phyloP scores from a whole-genome alignment of 164 flowering plant genomes.

The Chloranthus sessilifolius region DNA sequence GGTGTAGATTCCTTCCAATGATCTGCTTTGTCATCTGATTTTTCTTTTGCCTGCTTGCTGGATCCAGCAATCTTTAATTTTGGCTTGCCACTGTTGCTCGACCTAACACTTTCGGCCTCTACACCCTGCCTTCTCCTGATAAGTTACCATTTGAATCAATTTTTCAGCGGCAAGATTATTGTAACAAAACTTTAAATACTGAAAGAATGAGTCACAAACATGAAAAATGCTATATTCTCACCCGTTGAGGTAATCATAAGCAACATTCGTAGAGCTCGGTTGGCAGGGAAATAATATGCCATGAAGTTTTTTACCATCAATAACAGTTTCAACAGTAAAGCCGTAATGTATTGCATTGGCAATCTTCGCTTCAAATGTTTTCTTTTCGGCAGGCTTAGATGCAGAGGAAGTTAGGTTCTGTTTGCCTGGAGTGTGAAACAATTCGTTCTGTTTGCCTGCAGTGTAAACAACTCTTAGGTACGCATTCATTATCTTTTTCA shows the following conservation, averaged over 20 bases:
- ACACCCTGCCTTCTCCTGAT: conserved; percentile 37
- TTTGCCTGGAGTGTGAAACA: conserved; percentile 26
- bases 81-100: conserved; percentile 30
- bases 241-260: conserved; percentile 37
- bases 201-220: too few species aligned
- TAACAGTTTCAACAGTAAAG: conserved; percentile 73
- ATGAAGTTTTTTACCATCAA: conserved; percentile 86
- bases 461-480: too few species aligned
- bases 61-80: conserved; percentile 18
- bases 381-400: conserved; percentile 36
- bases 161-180: neutral
- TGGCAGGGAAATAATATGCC: conserved; percentile 75
- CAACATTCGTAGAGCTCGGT: conserved; percentile 22
- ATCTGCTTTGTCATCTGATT: conserved; percentile 16
- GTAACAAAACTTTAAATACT: neutral
- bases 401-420: conserved; percentile 27
- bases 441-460: too few species aligned
- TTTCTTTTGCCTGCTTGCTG: conserved; percentile 10
- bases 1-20: conserved; percentile 15
- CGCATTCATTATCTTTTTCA: neutral
- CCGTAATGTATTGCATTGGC: conserved; percentile 56
- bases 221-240: conserved; percentile 19
- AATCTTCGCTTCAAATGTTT: conserved; percentile 79
- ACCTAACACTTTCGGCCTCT: conserved; percentile 19
- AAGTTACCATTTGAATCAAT: neutral